A percentile compares a stretch with the other conserved stretches of the same genome.
These are phyloP conservation scores for Paramyrothecium roridum DNA, from an alignment of 2,329 filamentous ascomycete species.

Conservation along the genomic window DNA sequence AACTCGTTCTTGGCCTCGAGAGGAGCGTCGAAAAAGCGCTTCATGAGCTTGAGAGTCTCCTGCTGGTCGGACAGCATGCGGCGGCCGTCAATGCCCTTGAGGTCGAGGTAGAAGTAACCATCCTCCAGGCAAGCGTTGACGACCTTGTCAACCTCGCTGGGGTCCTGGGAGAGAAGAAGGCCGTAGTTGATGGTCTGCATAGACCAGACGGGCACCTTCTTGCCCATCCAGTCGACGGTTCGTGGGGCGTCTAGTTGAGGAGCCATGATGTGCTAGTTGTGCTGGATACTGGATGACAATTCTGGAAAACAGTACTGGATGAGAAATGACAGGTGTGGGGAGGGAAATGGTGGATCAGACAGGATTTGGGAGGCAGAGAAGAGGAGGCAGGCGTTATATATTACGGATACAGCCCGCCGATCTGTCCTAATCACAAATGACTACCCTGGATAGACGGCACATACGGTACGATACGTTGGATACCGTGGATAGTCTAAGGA, in stretches of 20 bases:
- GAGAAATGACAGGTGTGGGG: background rate
- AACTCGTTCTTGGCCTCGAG: slow-evolving; percentile 55
- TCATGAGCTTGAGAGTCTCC: slow-evolving; percentile 50
- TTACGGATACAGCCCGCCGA: background rate
- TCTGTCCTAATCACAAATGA: background rate
- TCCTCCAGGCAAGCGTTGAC: slow-evolving; percentile 45
- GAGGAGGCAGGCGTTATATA: background rate
- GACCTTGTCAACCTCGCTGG: slow-evolving; percentile 48
- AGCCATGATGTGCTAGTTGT: slow-evolving; percentile 24
- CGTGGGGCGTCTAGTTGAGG: slow-evolving; percentile 34
- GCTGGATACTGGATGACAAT: background rate
- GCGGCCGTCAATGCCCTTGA: slow-evolving; percentile 49
- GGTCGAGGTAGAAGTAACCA: slow-evolving; percentile 55
- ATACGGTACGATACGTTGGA: background rate
- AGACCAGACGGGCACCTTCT: slow-evolving; percentile 45
- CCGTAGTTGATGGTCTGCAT: slow-evolving; percentile 52
- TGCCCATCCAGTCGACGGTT: slow-evolving; percentile 47
- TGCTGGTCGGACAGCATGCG: slow-evolving; percentile 50
- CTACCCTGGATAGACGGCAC: background rate
- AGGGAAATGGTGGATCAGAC: background rate
- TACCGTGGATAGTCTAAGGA: no score
- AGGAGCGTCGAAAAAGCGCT: slow-evolving; percentile 51
- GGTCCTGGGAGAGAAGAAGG: slow-evolving; percentile 50
- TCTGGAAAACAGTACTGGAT: background rate
- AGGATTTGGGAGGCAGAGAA: background rate